phyloP scores from a whole-genome alignment of 2,329 filamentous ascomycete species.

The Dothiorella sarmentorum region DNA sequence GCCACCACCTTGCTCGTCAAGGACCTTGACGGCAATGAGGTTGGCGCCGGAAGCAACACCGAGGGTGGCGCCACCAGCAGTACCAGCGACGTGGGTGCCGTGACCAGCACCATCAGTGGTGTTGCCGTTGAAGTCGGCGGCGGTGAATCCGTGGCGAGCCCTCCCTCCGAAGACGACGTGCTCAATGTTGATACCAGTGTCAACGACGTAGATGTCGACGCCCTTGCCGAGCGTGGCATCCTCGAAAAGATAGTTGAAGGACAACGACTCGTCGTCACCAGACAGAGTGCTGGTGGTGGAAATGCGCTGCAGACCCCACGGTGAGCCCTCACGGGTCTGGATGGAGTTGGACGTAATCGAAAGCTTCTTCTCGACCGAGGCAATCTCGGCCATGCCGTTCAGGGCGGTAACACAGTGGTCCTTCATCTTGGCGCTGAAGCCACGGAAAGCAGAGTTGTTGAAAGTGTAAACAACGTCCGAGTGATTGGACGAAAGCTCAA shows the following conservation, averaged over 20 bases:
- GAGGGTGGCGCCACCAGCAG: conserved; percentile 42
- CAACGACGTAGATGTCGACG: conserved; percentile 50
- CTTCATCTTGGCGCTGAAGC: conserved; percentile 41
- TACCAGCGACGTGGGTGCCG: conserved; percentile 48
- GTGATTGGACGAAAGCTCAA: conserved; percentile 38
- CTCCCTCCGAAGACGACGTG: conserved; percentile 46
- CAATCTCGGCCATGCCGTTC: conserved; percentile 39
- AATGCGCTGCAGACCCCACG: conserved; percentile 49
- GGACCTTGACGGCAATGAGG: conserved; percentile 51
- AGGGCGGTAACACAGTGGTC: conserved; percentile 39
- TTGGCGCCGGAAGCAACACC: conserved; percentile 49
- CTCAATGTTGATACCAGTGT: conserved; percentile 46
- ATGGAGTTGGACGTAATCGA: conserved; percentile 30
- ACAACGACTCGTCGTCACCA: conserved; percentile 31
- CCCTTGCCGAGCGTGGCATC: conserved; percentile 35
- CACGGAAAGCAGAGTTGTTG: conserved; percentile 41
- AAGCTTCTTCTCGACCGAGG: conserved; percentile 41
- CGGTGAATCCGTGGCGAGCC: conserved; percentile 30
- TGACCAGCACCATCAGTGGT: conserved; percentile 44
- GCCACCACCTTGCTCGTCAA: conserved; percentile 46
- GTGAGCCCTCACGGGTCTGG: conserved; percentile 32
- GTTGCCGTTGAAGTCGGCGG: conserved; percentile 33
- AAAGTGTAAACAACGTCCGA: conserved; percentile 38
- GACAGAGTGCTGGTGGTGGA: conserved; percentile 30
- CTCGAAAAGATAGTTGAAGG: conserved; percentile 44